A percentile compares a stretch with the other conserved stretches of the same genome.
Conservation (phyloP, 257 asterid species). For the Eucommia ulmoides region DNA sequence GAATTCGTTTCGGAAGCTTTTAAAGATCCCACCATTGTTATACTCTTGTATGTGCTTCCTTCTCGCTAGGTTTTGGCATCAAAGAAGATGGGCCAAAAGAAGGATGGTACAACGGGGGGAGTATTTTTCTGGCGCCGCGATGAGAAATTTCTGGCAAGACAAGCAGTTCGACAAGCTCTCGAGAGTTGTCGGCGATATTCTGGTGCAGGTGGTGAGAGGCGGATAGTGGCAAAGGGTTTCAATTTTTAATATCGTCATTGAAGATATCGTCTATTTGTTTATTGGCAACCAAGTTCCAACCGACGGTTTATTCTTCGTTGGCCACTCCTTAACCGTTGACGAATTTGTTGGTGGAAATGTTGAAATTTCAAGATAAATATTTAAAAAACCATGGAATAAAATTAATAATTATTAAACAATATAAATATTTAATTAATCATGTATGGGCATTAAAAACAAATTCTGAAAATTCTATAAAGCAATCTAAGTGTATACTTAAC, state of each 20-base stretch:
- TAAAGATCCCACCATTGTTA: conserved; percentile 19
- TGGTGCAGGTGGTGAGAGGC: conserved; percentile 11
- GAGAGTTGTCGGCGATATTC: conserved; percentile 14
- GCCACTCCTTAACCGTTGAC: conserved; percentile 26
- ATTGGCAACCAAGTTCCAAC: conserved; percentile 43
- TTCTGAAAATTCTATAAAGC: too few species aligned
- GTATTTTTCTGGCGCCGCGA: conserved; percentile 23
- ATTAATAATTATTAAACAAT: too few species aligned
- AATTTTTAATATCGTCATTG: conserved; percentile 26
- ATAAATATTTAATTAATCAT: too few species aligned
- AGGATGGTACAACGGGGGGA: conserved; percentile 33
- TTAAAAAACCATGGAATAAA: too few species aligned
- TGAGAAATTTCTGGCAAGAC: conserved; percentile 22
- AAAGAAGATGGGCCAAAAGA: conserved; percentile 24
- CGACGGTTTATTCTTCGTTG: conserved; percentile 30
- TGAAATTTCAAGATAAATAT: too few species aligned
- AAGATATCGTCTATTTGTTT: conserved; percentile 30
- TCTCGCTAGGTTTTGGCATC: conserved; percentile 27
- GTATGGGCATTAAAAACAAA: too few species aligned
- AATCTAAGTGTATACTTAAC: too few species aligned
- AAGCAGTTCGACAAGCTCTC: conserved; percentile 22
- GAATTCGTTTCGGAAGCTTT: conserved; percentile 19
- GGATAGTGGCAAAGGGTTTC: conserved; percentile 12
- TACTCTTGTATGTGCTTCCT: conserved; percentile 19
- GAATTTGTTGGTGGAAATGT: too few species aligned